Conservation (phyloP, 352 stramenopile genomes). For the Phytopythium delawarense region DNA sequence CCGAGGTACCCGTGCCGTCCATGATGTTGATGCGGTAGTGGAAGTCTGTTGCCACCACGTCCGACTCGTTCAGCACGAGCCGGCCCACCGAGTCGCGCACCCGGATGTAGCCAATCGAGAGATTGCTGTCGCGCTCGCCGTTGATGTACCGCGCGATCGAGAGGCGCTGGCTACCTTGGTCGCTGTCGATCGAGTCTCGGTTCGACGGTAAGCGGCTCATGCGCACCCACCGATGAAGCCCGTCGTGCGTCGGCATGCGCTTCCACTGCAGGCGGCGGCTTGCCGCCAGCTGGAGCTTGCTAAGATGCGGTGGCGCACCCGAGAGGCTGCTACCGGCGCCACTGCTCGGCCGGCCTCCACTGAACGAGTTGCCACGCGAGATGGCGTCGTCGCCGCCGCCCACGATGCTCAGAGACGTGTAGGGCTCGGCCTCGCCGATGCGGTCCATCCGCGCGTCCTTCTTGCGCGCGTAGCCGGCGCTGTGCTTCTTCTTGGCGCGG, state of each 20-base stretch:
- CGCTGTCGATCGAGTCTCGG: slow-evolving; percentile 53
- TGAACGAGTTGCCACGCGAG: slow-evolving; percentile 19
- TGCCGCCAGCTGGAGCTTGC: slow-evolving; percentile 71
- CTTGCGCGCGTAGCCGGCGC: slow-evolving; percentile 15
- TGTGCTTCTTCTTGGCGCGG: slow-evolving; percentile 30
- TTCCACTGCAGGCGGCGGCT: slow-evolving; percentile 74
- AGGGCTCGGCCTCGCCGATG: slow-evolving; percentile 43
- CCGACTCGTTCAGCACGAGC: slow-evolving; percentile 79
- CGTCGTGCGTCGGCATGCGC: slow-evolving; percentile 68
- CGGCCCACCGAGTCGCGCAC: slow-evolving; percentile 64
- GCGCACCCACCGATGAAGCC: slow-evolving; percentile 68
- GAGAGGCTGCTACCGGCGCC: slow-evolving; percentile 13
- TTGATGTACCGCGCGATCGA: slow-evolving; percentile 42
- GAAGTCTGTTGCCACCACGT: slow-evolving; percentile 72
- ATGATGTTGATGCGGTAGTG: slow-evolving; percentile 83
- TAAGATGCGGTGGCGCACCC: slow-evolving; percentile 29
- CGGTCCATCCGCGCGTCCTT: slow-evolving; percentile 35
- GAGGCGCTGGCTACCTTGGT: slow-evolving; percentile 26
- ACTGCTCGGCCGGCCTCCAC: slow-evolving; percentile 20
- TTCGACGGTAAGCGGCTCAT: slow-evolving; percentile 15
- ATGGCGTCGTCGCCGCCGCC: slow-evolving; percentile 26
- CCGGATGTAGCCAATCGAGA: slow-evolving; percentile 73
- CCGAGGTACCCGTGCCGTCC: slow-evolving; percentile 56
- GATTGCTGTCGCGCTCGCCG: slow-evolving; percentile 54
- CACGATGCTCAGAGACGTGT: slow-evolving; percentile 17